Evolutionary conservation across 1,284 basidiomycete genomes (phyloP), one percentile per base, ranked within the genome.

Genomic region (Boletus sp.): DNA sequence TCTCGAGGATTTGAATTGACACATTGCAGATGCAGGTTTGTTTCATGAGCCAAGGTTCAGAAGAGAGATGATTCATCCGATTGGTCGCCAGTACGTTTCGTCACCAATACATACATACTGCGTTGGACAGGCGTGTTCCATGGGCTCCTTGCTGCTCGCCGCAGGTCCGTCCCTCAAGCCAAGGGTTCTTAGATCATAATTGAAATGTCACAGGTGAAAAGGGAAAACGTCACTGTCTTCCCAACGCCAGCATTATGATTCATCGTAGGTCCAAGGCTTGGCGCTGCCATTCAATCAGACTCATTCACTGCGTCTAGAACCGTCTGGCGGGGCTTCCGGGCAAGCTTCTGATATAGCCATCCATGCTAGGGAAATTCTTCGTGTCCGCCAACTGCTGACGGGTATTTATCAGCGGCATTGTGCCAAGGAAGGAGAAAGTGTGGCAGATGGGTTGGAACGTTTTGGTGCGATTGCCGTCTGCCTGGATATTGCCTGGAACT

Each of bases 61-160:
- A 33, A 36, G 39, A 39, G 39, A 51, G 23, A 47, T 51, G 26
- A 62, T 37, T 52, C 53, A 64, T 49, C 42, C 46, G 34, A 25
- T 43, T 46, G 47, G 52, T 47, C 56, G 46, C 46, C 69, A 94
- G 83, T 95, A 95, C 68, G 88, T 95, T 54, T 88, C 89, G 14
- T 85, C 89, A 39, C 91, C 92, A 1, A 93, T 96, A 55, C 92
- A 95, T 66, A 96, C 94, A 1, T 95, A 94, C 69, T 93, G 92
- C 62, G 77, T 95, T 44, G 93, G 93, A 10, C 85, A 94, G 67
- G 93, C 94, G 17, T 91, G 89, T 51, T 91, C 88, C 34, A 96
- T 96, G 94, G 93, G 91, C 3, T 93, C 90, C 39, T 75, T 96
- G 41, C 77, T 95, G 16, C 77, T 95, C 6, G 88, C 89, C 5